Base-by-base conservation (phyloP, 2,329 filamentous ascomycete genomes). In the Colletotrichum cereale region DNA sequence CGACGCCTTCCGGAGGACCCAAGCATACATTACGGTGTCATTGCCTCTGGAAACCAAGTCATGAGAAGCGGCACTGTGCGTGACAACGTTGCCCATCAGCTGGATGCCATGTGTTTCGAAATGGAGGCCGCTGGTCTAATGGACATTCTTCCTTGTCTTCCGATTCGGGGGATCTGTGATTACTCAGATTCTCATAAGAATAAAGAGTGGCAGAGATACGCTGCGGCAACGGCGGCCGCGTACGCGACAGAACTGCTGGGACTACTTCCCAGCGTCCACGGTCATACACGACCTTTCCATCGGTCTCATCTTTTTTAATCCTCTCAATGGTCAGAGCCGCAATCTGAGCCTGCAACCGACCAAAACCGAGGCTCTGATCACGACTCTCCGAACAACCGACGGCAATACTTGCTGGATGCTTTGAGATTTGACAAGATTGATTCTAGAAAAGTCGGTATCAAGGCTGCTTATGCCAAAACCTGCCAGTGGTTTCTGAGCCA, bases 171-270 rank as follows among this genome's bases (percentile, higher is more conserved):
- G 0, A 79, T 83, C 1, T 83, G 78, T 44, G 78, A 82, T 62
- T 83, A 82, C 50, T 77, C 80, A 2, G 82, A 84, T 64, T 78
- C 75, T 0, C 80, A 83, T 62, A 83, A 83, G 66, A 79, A 77
- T 29, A 78, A 83, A 3, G 12, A 31, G 6, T 83, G 79, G 81
- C 78, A 81, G 21, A 29, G 31, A 0, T 81, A 80, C 67, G 81
- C 82, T 0, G 79, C 82, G 1, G 74, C 74, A 0, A 75, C 75
- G 0, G 80, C 81, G 0, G 80, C 79, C 0, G 79, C 77, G 7
- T 77, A 62, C n/a, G 70, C 74, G 0, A 74, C 57, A 5, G 75
- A 74, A 16, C 53, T 77, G 2, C 53, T 77, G 1, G 38, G 26
- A 12, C 34, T 31, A 1, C 26, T 66, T 2, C 36, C 48, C 1